These are phyloP conservation scores for Solanum chilense DNA, from an alignment of 257 asterid genomes.

Conservation along the genomic window DNA sequence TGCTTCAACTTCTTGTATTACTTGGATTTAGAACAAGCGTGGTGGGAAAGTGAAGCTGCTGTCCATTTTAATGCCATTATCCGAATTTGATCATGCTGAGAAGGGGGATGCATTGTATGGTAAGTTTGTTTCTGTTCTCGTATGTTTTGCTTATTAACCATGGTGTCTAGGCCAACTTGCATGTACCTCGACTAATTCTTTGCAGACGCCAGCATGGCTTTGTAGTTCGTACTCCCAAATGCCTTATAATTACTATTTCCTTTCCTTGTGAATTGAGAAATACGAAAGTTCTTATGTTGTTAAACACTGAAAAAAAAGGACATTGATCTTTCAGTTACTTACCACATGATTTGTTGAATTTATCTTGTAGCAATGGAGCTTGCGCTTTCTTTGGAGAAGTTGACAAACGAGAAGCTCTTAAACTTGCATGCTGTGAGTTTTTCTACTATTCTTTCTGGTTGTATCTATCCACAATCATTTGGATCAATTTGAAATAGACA, in stretches of 20 bases:
- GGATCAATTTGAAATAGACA: not conserved
- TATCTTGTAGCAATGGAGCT: conserved; percentile 43
- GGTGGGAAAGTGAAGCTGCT: conserved; percentile 16
- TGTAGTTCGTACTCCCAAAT: not conserved
- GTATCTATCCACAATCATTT: not conserved
- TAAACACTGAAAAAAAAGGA: not conserved
- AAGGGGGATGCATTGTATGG: conserved; percentile 18
- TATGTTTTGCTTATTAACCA: not conserved
- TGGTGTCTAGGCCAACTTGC: not conserved
- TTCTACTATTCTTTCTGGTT: not conserved
- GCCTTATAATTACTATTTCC: not conserved
- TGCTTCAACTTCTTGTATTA: not conserved
- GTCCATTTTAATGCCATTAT: conserved; percentile 5
- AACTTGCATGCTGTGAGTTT: conserved; percentile 27
- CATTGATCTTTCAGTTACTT: not conserved
- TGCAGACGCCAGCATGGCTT: not conserved
- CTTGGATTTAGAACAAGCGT: conserved; percentile 18
- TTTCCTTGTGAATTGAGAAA: not conserved
- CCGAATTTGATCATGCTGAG: conserved; percentile 12
- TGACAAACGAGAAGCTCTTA: conserved; percentile 41
- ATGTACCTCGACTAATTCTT: not conserved
- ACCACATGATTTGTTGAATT: not conserved
- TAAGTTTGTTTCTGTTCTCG: not conserved
- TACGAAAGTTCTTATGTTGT: not conserved
- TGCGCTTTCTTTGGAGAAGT: conserved; percentile 44